phyloP scores from a whole-genome alignment of 164 flowering plant species.

The Annona cherimola region DNA sequence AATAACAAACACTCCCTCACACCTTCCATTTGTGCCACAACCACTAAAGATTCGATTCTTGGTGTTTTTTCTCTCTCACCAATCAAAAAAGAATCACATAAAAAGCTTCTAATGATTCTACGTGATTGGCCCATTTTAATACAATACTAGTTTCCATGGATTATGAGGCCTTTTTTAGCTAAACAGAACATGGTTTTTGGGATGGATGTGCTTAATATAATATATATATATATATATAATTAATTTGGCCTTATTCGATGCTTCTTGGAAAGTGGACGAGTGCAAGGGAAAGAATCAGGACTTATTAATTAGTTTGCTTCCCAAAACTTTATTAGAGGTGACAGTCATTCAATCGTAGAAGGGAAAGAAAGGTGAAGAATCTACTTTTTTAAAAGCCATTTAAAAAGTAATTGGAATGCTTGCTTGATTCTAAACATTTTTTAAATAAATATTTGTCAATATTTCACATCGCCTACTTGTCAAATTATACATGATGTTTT shows the following conservation, averaged over 20 bases:
- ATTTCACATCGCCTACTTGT: too few relatives aligned
- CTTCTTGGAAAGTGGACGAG: neutral
- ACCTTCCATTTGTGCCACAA: neutral
- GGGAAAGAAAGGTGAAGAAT: neutral
- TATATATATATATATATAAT: neutral
- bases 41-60: constrained; percentile 1
- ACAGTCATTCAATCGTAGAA: neutral
- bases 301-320: too few relatives aligned
- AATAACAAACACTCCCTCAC: constrained; percentile 8
- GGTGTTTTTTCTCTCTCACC: neutral
- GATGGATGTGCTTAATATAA: neutral
- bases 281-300: too few relatives aligned
- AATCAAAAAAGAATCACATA: neutral
- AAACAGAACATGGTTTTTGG: neutral
- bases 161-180: neutral
- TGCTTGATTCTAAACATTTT: too few relatives aligned
- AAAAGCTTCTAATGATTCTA: neutral
- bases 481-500: too few relatives aligned
- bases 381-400: neutral
- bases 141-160: neutral
- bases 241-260: neutral
- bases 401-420: neutral
- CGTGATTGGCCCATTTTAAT: constrained; percentile 6
- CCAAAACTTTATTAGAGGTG: neutral
- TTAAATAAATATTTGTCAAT: too few relatives aligned